phyloP scores from a whole-genome alignment of 192 early-diverging fungal genomes.

The Umbelopsis isabellina region DNA sequence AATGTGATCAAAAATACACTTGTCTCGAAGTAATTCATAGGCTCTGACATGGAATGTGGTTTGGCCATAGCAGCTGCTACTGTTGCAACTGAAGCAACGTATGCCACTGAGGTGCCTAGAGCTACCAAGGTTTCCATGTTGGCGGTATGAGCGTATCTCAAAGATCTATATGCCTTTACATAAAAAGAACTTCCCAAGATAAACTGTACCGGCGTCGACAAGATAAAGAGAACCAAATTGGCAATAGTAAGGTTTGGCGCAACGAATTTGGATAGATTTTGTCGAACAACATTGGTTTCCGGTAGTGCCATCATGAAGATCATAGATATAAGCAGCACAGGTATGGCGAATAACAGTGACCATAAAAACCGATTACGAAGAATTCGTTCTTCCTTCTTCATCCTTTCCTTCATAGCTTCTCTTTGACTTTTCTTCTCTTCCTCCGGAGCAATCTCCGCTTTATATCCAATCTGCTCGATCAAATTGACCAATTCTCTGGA shows the following conservation, averaged over 20 bases:
- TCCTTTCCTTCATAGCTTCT: slow-evolving; percentile 43
- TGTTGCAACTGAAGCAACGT: slow-evolving; percentile 63
- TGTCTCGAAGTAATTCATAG: slow-evolving; percentile 77
- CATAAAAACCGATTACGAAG: slow-evolving; percentile 45
- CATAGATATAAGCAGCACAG: slow-evolving; percentile 72
- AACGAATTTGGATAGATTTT: slow-evolving; percentile 50
- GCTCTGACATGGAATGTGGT: slow-evolving; percentile 24
- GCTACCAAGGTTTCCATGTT: slow-evolving; percentile 86
- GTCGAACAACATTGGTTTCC: slow-evolving; percentile 43
- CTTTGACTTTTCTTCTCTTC: slow-evolving; percentile 36
- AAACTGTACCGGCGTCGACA: slow-evolving; percentile 78
- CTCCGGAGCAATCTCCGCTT: slow-evolving; percentile 43
- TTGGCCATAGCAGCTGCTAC: slow-evolving; percentile 51
- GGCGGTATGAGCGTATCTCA: slow-evolving; percentile 61
- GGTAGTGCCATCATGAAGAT: slow-evolving; percentile 72
- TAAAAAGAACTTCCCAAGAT: slow-evolving; percentile 74
- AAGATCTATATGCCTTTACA: slow-evolving; percentile 60
- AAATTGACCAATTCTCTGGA: slow-evolving; percentile 60
- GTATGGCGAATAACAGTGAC: slow-evolving; percentile 66
- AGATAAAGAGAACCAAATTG: slow-evolving; percentile 56
- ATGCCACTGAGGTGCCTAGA: slow-evolving; percentile 75
- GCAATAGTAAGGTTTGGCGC: slow-evolving; percentile 56
- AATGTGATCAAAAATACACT: slow-evolving; percentile 77
- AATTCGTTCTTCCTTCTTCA: slow-evolving; percentile 47
- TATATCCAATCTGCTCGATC: slow-evolving; percentile 65